Conservation (phyloP, 192 early-diverging fungal species). For the Anaeromyces robustus region DNA sequence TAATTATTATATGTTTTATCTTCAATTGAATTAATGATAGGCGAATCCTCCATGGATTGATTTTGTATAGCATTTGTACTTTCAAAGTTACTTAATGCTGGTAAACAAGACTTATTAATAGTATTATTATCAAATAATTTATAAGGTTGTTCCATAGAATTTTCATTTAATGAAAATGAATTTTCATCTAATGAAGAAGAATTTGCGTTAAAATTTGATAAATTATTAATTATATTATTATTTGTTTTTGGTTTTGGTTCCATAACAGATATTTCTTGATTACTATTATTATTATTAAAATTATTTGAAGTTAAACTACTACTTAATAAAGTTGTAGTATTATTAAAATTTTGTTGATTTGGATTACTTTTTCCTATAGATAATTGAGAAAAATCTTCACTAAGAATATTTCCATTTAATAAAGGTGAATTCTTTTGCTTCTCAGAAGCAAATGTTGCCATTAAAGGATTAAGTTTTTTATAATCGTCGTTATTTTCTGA, state of each 20-base stretch:
- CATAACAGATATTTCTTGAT: not conserved
- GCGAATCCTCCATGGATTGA: not conserved
- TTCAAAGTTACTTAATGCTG: not conserved
- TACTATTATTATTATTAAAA: not conserved
- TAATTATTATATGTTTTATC: not conserved
- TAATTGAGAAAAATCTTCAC: not conserved
- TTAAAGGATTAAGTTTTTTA: not conserved
- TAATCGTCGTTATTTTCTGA: not conserved
- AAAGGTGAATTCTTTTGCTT: not conserved
- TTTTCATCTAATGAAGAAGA: not conserved
- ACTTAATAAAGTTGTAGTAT: not conserved
- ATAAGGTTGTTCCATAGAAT: not conserved
- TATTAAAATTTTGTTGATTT: not conserved
- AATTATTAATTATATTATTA: too few species aligned
- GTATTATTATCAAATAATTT: not conserved
- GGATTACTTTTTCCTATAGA: not conserved
- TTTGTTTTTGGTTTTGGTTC: not conserved
- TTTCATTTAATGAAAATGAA: not conserved
- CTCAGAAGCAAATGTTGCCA: not conserved
- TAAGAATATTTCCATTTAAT: not conserved
- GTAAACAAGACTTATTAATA: not conserved
- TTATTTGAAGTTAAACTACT: not conserved
- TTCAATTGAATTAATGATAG: not conserved
- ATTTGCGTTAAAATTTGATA: too few species aligned
- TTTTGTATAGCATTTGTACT: not conserved